A percentile compares a stretch with the other conserved stretches of the same genome.
Conservation (phyloP, 768 basidiomycete species). For the Russula olivacea region DNA sequence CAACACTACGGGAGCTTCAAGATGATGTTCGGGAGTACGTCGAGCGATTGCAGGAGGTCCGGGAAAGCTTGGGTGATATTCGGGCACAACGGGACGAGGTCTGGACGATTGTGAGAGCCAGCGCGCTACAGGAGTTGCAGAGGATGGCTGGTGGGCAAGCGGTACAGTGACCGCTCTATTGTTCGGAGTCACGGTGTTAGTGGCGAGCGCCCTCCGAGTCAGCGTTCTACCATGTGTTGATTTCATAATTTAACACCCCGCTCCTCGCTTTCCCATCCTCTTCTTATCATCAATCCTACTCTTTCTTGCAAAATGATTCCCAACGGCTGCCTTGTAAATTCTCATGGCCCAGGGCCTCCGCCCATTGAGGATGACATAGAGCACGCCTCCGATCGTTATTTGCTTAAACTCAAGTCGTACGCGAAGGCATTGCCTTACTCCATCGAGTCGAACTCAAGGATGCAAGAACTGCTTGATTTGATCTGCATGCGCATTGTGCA, state of each 20-base stretch:
- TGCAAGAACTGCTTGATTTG: slow-evolving; percentile 71
- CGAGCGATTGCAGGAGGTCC: slow-evolving; percentile 76
- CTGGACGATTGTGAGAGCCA: slow-evolving; percentile 72
- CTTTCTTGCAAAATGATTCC: slow-evolving; percentile 14
- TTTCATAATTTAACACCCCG: slow-evolving; percentile 13
- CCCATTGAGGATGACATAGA: slow-evolving; percentile 32
- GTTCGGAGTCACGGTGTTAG: background rate
- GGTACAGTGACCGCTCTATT: slow-evolving; percentile 4
- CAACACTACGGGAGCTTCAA: slow-evolving; percentile 69
- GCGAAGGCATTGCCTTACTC: slow-evolving; percentile 67
- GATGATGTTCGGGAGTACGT: slow-evolving; percentile 86
- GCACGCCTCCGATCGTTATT: slow-evolving; percentile 41
- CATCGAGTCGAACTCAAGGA: slow-evolving; percentile 67
- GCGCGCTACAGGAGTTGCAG: slow-evolving; percentile 69
- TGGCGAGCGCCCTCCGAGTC: background rate
- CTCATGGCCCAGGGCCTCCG: slow-evolving; percentile 35
- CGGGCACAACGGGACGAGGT: slow-evolving; percentile 63
- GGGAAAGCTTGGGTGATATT: slow-evolving; percentile 73
- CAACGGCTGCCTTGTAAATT: slow-evolving; percentile 7
- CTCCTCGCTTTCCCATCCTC: background rate
- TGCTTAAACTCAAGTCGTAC: slow-evolving; percentile 57
- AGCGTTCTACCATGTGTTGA: background rate
- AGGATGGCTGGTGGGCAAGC: slow-evolving; percentile 42
- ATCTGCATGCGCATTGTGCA: slow-evolving; percentile 64
- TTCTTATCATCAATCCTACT: slow-evolving; percentile 1